These are phyloP conservation scores for Phialophora macrospora DNA, from an alignment of 2,329 filamentous ascomycete genomes.

Conservation along the genomic window DNA sequence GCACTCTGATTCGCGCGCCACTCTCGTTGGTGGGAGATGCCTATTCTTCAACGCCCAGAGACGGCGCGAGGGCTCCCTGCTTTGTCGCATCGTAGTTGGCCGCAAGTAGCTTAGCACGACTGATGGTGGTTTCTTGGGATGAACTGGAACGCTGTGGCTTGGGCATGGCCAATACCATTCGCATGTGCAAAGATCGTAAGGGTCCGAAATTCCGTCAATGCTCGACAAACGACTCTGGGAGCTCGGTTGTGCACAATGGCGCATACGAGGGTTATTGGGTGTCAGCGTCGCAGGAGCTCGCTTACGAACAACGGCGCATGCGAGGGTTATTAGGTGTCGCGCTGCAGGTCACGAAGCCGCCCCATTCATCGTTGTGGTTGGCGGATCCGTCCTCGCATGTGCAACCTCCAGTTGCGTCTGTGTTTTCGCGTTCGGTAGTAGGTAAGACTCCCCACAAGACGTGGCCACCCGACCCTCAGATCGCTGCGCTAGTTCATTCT, in stretches of 20 bases:
- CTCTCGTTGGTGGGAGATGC: not conserved
- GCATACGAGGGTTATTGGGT: not conserved
- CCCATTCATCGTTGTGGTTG: not conserved
- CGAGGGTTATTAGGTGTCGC: not conserved
- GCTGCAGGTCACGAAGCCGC: not conserved
- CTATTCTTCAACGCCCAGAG: not conserved
- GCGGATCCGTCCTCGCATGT: not conserved
- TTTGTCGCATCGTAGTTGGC: not conserved
- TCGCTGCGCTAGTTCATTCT: slow-evolving; percentile 2
- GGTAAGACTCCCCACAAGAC: not conserved
- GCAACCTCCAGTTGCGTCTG: not conserved
- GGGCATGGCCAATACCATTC: not conserved
- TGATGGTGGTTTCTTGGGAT: not conserved
- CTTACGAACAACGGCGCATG: not conserved
- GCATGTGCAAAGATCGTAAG: not conserved
- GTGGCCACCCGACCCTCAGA: not conserved
- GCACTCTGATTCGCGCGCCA: not conserved
- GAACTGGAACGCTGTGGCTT: not conserved
- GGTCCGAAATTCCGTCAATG: not conserved
- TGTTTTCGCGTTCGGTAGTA: not conserved
- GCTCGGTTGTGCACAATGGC: not conserved
- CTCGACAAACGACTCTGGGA: not conserved
- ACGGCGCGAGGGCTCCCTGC: not conserved
- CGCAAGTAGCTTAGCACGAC: too few species aligned
- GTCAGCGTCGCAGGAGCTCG: not conserved